Percentiles rank a stretch among this genome's conserved stretches.
Evolutionary conservation across 1,284 basidiomycete genomes (phyloP).

Genomic region (Leccinum subrobustum): DNA sequence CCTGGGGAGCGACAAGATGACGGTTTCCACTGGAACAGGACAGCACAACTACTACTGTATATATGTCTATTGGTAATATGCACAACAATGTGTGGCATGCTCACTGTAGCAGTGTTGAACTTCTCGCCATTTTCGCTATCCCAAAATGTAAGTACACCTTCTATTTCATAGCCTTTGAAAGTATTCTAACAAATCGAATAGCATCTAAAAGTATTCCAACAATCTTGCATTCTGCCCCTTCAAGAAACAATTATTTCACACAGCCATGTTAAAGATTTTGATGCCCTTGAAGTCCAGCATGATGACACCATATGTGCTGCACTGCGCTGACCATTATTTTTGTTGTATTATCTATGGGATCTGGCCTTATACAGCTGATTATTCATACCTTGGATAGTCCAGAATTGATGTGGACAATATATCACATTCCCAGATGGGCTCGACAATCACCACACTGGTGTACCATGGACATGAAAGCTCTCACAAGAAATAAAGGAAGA

Average conservation of each 20-base stretch:
- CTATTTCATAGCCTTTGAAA: background rate
- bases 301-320: conserved; percentile 8
- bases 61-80: conserved; percentile 15
- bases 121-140: conserved; percentile 11
- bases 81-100: conserved; percentile 9
- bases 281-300: conserved; percentile 11
- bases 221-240: conserved; percentile 12
- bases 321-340: conserved; percentile 16
- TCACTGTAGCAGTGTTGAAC: conserved; percentile 3
- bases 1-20: background rate
- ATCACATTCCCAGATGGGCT: background rate
- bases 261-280: conserved; percentile 13
- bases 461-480: background rate
- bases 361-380: conserved; percentile 24
- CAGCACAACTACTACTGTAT: conserved; percentile 12
- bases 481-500: background rate
- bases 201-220: background rate
- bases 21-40: conserved; percentile 2
- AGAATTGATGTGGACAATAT: conserved; percentile 25
- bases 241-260: conserved; percentile 17
- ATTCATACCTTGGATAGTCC: conserved; percentile 18
- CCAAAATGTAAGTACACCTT: conserved; percentile 9
- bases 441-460: background rate
- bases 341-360: conserved; percentile 4
- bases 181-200: background rate